Evolutionary conservation across 345 rosid species (phyloP), one percentile per base, ranked within the genome.

Genomic region (Camelina neglecta): DNA sequence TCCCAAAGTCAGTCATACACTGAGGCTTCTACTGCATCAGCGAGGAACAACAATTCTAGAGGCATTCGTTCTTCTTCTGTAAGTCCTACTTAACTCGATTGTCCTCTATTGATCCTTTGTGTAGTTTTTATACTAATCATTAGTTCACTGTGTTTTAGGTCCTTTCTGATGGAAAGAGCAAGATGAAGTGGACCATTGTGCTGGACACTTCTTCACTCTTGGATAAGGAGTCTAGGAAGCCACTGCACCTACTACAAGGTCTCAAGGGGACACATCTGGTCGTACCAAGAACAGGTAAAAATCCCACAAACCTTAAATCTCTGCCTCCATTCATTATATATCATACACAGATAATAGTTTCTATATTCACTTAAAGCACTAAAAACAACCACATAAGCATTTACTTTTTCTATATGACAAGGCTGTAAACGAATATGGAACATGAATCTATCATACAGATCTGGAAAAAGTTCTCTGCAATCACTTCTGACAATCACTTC

Each of bases 241-340:
- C 94, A 48, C 74, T 93, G 55, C 88, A 87, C 83, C 86, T 92
- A 54, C 85, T 95, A 68, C 90, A 88, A 84, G 99, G 98, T 76
- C 88, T 95, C 73, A 90, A 85, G 80, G 86, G 94, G 55, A 95
- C 98, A 53, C 88, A 65, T 26, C 56, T 95, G 69, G 71, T 89
- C 76, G 75, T 93, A 69, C 96, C 96, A 61, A 82, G 91, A 79
- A 88, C 76, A 51, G 97, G 99, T 93, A 88, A 81, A 44, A 53
- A 20, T 29, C 39, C 4, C 23, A 42, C 41, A 44, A 45, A 45
- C 8, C 49, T 13, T 45, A 13, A 4, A 11, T 44, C 7, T 44
- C 48, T 44, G n/a, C 2, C 48, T 44, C 15, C 2, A 20, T 47
- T 47, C n/a, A 47, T 47, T 47, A 6, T 47, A 5, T 47, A 5